Percentiles rank a stretch among this genome's conserved stretches.
phyloP scores from a whole-genome alignment of 2,329 filamentous ascomycete species.

The Scorias spongiosa region DNA sequence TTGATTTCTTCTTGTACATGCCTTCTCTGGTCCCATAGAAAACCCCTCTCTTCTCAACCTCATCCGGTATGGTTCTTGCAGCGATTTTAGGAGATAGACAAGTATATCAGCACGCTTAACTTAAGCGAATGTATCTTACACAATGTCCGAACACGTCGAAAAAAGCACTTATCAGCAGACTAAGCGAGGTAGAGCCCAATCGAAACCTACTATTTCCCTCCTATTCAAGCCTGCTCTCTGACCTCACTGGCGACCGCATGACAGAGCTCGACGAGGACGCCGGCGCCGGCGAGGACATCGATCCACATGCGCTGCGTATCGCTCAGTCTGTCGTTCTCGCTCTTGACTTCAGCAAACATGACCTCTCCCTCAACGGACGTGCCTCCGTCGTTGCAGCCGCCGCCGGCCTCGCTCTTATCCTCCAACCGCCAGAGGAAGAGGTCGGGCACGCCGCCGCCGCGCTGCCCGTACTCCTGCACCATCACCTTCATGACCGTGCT shows the following conservation, averaged over 20 bases:
- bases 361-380: constrained; percentile 13
- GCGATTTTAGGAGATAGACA: too few species aligned
- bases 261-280: constrained; percentile 71
- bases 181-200: too few species aligned
- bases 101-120: too few species aligned
- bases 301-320: constrained; percentile 97
- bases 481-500: constrained; percentile 82
- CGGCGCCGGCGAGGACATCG: constrained; percentile 74
- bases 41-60: neutral
- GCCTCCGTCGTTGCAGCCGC: constrained; percentile 8
- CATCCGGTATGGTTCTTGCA: too few species aligned
- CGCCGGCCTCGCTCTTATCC: neutral
- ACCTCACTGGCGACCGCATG: constrained; percentile 47
- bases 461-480: constrained; percentile 81
- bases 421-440: constrained; percentile 64
- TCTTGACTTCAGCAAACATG: constrained; percentile 34
- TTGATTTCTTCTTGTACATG: neutral
- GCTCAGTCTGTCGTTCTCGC: constrained; percentile 73
- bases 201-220: too few species aligned
- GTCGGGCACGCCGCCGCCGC: constrained; percentile 82
- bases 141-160: neutral
- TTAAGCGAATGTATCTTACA: neutral
- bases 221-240: constrained; percentile 7
- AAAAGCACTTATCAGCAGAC: too few species aligned
- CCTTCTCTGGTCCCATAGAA: neutral